Conservation (phyloP, 2,329 filamentous ascomycete species). For the Mariannaea elegans region DNA sequence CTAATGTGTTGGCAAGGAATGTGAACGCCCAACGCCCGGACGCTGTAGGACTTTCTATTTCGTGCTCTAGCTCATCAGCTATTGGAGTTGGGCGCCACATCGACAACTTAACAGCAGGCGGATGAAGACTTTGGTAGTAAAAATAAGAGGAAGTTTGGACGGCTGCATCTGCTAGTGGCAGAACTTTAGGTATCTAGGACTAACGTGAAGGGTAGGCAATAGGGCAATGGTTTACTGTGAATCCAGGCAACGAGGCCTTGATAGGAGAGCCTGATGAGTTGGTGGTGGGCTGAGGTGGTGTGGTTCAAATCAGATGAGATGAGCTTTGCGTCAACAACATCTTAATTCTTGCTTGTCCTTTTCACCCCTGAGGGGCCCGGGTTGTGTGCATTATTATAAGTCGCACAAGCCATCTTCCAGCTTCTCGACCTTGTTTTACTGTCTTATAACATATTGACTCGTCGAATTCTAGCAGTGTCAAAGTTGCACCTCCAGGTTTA, state of each 20-base stretch:
- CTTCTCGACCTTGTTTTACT: not conserved
- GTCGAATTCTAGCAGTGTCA: not conserved
- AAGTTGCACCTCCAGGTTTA: too few species aligned
- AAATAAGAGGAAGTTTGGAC: too few species aligned
- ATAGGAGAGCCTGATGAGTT: not conserved
- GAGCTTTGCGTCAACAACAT: constrained; percentile 8
- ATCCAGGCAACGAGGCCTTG: not conserved
- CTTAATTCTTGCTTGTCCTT: not conserved
- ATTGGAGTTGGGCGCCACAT: too few species aligned
- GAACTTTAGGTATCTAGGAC: not conserved
- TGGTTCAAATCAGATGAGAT: constrained; percentile 14
- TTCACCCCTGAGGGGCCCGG: not conserved
- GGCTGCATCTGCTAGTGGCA: not conserved
- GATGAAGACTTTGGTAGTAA: too few species aligned
- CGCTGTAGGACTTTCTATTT: too few species aligned
- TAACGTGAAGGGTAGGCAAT: not conserved
- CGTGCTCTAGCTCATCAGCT: too few species aligned
- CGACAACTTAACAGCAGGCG: too few species aligned
- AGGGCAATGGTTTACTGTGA: not conserved
- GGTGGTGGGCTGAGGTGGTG: constrained; percentile 26
- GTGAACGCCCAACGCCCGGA: too few species aligned
- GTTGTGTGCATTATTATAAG: too few species aligned
- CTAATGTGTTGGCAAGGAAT: too few species aligned
- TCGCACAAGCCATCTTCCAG: not conserved
- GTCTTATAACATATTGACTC: too few species aligned